These are phyloP conservation scores for Mucor lusitanicus DNA, from an alignment of 371 early-diverging fungal species.

Conservation along the genomic window DNA sequence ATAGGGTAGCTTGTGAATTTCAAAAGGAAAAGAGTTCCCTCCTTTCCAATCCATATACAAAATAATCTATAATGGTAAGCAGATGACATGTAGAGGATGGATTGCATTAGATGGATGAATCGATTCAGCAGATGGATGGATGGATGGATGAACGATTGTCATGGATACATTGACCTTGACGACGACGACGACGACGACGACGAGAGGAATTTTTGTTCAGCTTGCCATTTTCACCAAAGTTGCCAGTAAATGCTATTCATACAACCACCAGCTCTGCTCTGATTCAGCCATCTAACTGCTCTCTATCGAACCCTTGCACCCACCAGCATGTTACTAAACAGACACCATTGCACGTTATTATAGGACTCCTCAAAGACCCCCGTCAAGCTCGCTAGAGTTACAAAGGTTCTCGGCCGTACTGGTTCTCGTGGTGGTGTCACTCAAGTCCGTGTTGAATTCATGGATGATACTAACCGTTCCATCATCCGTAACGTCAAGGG, in stretches of 20 bases:
- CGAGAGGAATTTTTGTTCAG: neutral
- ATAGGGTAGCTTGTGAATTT: neutral
- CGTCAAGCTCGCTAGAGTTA: conserved; percentile 93
- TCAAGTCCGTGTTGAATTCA: conserved; percentile 98
- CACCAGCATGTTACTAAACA: neutral
- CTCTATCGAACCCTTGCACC: neutral
- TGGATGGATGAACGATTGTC: neutral
- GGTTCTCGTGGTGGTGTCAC: conserved; percentile 99
- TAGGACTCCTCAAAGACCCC: conserved; percentile 48
- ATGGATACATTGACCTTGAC: neutral
- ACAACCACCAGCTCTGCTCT: neutral
- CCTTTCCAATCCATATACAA: conserved; percentile 20
- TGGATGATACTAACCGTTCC: conserved; percentile 93
- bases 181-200: too few species aligned
- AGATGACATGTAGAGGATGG: conserved; percentile 11
- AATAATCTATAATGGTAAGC: conserved; percentile 18
- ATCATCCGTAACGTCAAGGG: conserved; percentile 99
- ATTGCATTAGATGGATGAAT: conserved; percentile 4
- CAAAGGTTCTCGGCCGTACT: conserved; percentile 97
- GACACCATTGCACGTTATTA: neutral
- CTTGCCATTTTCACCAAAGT: neutral
- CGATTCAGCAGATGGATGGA: neutral
- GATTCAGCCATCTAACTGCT: neutral
- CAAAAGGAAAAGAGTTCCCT: neutral
- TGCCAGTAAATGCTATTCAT: neutral